Evolutionary conservation across 345 rosid species (phyloP), one percentile per base, ranked within the genome.

Genomic region (Gossypium ekmanianum): DNA sequence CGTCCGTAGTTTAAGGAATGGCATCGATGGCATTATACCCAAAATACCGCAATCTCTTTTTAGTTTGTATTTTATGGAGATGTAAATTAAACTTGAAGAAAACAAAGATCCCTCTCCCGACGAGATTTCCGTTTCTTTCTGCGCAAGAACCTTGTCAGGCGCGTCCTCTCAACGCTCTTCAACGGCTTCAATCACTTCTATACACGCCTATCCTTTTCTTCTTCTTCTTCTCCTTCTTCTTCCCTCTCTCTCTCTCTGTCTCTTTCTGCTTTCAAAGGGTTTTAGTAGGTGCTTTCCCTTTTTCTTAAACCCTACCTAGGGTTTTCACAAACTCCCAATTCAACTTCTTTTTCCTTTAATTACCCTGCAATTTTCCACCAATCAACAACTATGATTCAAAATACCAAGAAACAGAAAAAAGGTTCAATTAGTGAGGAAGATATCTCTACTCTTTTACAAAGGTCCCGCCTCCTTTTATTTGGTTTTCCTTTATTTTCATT

Each of bases 401-500:
- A 67, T 51, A 16, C 80, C 47, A 86, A 86, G 81, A 86, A 75
- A 84, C 82, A 75, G 75, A 89, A 82, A 71, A 88, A 81, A 79
- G 83, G 83, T 75, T 71, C 75, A 41, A 84, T 94, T 75, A 89
- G 78, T 39, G 97, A 94, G 79, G 91, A 78, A 65, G 92, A 91
- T 77, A 81, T 87, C 75, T 87, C 93, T 76, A 78, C 83, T 66
- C 83, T 94, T 74, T 76, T 91, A 56, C 90, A 87, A 68, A 94
- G 97, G 98, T 92, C 3, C 9, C 44, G 69, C 10, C 20, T 11
- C 7, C 41, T 34, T 34, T 34, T 39, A 18, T 66, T 27, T 8
- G 41, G 13, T 68, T n/a, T 50, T 9, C 10, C 10, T 2, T 24
- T 7, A 22, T 20, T 48, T 67, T 68, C 12, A 0, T 7, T 3